Conservation (phyloP, 257 asterid species). For the Solanum lycopersicoides region DNA sequence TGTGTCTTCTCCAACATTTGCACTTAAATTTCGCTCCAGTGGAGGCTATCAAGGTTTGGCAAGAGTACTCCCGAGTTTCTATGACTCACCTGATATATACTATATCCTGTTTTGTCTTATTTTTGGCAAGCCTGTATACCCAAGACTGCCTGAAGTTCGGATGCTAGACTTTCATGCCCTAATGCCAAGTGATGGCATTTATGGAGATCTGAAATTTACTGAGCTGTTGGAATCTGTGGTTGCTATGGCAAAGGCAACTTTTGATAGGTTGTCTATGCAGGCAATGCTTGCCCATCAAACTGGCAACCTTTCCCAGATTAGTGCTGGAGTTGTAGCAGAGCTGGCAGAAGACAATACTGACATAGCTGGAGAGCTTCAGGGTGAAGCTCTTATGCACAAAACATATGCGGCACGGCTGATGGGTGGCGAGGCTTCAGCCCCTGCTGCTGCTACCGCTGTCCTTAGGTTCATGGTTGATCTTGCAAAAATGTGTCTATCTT, state of each 20-base stretch:
- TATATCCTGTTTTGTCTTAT: constrained; percentile 91
- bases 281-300: constrained; percentile 81
- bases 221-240: constrained; percentile 86
- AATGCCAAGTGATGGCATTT: constrained; percentile 80
- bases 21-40: constrained; percentile 90
- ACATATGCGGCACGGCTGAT: constrained; percentile 98
- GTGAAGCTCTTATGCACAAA: constrained; percentile 99
- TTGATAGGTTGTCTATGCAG: constrained; percentile 79
- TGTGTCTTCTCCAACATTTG: constrained; percentile 87
- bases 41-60: constrained; percentile 97
- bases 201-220: constrained; percentile 66
- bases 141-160: constrained; percentile 98
- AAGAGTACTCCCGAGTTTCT: constrained; percentile 91
- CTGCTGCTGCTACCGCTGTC: constrained; percentile 97
- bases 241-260: constrained; percentile 97
- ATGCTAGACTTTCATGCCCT: constrained; percentile 98
- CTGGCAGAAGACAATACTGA: constrained; percentile 76
- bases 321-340: constrained; percentile 90
- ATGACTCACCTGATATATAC: constrained; percentile 97
- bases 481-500: constrained; percentile 96
- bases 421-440: constrained; percentile 99
- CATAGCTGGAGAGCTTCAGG: constrained; percentile 91
- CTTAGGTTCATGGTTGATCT: constrained; percentile 98
- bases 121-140: constrained; percentile 94
- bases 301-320: constrained; percentile 81